Base-by-base conservation (phyloP, 352 stramenopile genomes). In the Pythium guiyangense region DNA sequence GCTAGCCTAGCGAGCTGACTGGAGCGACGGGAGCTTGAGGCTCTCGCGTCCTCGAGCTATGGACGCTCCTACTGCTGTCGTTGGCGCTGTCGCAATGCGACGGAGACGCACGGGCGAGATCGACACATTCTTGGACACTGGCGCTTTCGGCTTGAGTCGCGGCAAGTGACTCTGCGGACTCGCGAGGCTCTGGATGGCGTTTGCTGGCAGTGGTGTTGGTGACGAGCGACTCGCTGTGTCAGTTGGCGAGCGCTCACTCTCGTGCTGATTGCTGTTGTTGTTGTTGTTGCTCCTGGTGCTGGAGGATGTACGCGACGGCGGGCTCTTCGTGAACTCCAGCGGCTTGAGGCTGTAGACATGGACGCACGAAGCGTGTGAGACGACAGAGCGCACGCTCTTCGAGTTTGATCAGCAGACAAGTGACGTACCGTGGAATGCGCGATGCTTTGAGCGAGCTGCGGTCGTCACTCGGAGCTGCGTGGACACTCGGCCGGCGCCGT, bases 31-130 rank as follows among this genome's bases (percentile, higher is more conserved):
- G 9, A 88, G 56, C 34, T 77, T 79, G 34, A 80, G 46, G 10
- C 69, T 71, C 39, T 56, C 49, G 34, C 31, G 27, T n/a, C 57
- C 43, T 12, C 20, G 14, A 14, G 39, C 48, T 31, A 26, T n/a
- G 10, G 25, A 2, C 4, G 10, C 15, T 43, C 29, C 2, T 26
- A 40, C 37, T 6, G 64, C 25, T 4, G 66, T 63, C 18, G 71
- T 71, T 37, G 31, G 31, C 3, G 70, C 79, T 1, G 74, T 86
- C 10, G 71, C 74, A 9, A 79, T 78, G 3, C 72, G 66, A 57
- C 74, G 67, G 14, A 74, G 52, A 22, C 69, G 59, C 12, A 81
- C 64, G 14, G 67, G 68, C 8, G 64, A 76, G 45, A 67, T 76
- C 22, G 62, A 62, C 35, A 70, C 56, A 10, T 48, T 66, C 5